phyloP scores from a whole-genome alignment of 1,139 yeast species.

The Hemisphaericaspora subhashii region DNA sequence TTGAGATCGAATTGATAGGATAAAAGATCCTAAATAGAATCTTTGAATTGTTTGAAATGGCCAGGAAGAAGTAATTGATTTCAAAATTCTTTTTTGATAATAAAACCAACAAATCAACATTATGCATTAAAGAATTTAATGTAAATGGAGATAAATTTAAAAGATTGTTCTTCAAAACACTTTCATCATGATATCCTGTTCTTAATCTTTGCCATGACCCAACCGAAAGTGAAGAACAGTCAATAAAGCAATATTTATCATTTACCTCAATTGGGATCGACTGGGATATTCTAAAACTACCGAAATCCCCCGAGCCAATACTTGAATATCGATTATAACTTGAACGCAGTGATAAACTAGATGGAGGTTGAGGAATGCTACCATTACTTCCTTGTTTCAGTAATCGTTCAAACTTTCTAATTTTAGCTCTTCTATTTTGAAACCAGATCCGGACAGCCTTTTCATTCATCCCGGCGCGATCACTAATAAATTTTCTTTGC shows the following conservation, averaged over 20 bases:
- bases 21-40: conserved; percentile 70
- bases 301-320: conserved; percentile 1
- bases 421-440: conserved; percentile 86
- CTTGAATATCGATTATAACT: conserved; percentile 5
- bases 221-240: conserved; percentile 64
- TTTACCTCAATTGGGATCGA: conserved; percentile 55
- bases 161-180: conserved; percentile 41
- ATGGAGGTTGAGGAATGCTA: conserved; percentile 10
- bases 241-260: conserved; percentile 67
- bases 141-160: conserved; percentile 67
- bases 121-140: conserved; percentile 59
- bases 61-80: conserved; percentile 71
- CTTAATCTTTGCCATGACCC: conserved; percentile 80
- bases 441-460: conserved; percentile 95
- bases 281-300: conserved; percentile 1
- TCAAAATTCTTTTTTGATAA: conserved; percentile 68
- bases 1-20: conserved; percentile 50
- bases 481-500: conserved; percentile 69
- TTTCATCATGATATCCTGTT: conserved; percentile 54
- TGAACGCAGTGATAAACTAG: conserved; percentile 5
- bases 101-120: conserved; percentile 67
- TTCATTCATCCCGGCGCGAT: conserved; percentile 81
- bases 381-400: conserved; percentile 4
- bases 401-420: conserved; percentile 57
- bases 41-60: conserved; percentile 63